phyloP scores from a whole-genome alignment of 371 early-diverging fungal species.

The Mortierella sp. region DNA sequence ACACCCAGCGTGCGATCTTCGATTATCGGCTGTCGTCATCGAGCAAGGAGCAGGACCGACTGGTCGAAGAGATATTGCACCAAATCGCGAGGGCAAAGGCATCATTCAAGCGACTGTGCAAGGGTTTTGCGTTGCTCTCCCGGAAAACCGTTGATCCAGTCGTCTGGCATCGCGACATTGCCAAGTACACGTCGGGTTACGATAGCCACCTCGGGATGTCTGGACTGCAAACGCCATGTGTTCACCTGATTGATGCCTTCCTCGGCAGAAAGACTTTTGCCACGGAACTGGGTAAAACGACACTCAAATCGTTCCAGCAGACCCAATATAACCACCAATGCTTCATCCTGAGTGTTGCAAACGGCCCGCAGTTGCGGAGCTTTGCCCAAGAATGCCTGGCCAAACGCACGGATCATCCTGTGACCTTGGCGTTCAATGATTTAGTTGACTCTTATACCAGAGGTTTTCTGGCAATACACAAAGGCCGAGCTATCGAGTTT shows the following conservation, averaged over 20 bases:
- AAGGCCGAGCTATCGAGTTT: conserved; percentile 15
- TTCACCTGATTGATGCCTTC: conserved; percentile 15
- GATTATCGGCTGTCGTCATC: conserved; percentile 7
- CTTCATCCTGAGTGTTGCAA: conserved; percentile 15
- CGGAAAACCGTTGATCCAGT: conserved; percentile 11
- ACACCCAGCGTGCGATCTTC: conserved; percentile 12
- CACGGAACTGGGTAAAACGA: conserved; percentile 14
- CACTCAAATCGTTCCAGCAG: conserved; percentile 12
- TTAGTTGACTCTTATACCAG: conserved; percentile 11
- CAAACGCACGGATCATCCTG: conserved; percentile 7
- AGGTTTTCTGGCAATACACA: conserved; percentile 15
- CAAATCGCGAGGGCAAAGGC: conserved; percentile 8
- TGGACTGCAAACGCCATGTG: conserved; percentile 15
- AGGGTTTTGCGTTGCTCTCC: conserved; percentile 16
- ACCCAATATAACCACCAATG: conserved; percentile 10
- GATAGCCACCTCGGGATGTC: conserved; percentile 1
- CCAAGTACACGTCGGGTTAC: conserved; percentile 11
- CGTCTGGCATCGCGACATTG: conserved; percentile 15
- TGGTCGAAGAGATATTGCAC: conserved; percentile 9
- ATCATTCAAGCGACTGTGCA: conserved; percentile 9
- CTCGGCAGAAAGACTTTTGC: conserved; percentile 13
- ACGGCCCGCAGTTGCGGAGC: conserved; percentile 5
- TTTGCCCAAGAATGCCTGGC: conserved; percentile 9
- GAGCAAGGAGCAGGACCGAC: conserved; percentile 10
- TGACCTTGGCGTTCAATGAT: conserved; percentile 14